phyloP scores from a whole-genome alignment of 257 asterid species.

The Oldenlandia corymbosa region DNA sequence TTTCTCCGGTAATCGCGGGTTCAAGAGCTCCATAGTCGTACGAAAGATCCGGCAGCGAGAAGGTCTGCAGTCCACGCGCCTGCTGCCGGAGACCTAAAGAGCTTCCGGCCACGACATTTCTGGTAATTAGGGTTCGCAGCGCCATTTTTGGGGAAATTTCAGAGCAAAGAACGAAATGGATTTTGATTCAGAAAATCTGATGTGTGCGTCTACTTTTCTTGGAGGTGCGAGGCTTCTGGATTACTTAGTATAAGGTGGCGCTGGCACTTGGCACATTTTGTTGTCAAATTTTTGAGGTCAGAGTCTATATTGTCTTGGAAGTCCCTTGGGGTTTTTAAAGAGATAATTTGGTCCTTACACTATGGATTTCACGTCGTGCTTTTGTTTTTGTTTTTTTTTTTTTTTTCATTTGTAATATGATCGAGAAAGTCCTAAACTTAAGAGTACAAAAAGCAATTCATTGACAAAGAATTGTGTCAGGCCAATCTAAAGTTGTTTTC shows the following conservation, averaged over 20 bases:
- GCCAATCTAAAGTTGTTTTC: no score
- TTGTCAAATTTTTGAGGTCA: neutral
- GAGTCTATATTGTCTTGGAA: neutral
- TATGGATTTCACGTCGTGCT: no score
- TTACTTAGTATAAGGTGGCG: no score
- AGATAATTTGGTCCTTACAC: neutral
- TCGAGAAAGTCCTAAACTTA: no score
- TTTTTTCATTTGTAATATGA: no score
- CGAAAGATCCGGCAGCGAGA: constrained; percentile 77
- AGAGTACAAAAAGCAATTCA: no score
- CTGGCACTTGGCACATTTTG: no score
- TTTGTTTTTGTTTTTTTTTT: no score
- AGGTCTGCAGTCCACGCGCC: constrained; percentile 50
- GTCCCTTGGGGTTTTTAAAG: neutral
- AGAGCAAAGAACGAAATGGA: neutral
- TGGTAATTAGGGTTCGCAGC: constrained; percentile 41
- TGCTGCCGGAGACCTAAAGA: constrained; percentile 34
- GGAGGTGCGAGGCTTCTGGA: no score
- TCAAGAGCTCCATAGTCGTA: constrained; percentile 87
- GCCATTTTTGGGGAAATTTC: constrained; percentile 37
- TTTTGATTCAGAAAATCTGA: neutral
- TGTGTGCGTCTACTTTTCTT: no score
- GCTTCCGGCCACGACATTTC: constrained; percentile 23
- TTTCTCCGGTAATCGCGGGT: constrained; percentile 84
- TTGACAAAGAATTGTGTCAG: no score